Conservation (phyloP, 495 filamentous ascomycete genomes). For the Letharia columbiana region DNA sequence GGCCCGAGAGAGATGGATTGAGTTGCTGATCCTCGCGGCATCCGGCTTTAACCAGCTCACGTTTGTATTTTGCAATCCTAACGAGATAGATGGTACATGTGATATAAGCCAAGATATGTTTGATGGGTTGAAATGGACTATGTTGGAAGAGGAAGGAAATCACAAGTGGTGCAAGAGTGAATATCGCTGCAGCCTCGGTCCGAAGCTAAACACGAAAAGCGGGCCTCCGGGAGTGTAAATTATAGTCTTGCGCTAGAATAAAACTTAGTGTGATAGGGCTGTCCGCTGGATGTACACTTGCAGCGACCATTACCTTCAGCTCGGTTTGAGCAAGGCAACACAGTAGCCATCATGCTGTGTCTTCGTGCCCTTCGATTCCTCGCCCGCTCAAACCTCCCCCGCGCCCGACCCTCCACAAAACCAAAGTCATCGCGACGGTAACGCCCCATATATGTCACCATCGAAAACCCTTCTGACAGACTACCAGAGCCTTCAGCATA, state of each 20-base stretch:
- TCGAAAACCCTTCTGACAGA: not conserved
- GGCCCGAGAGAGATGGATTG: not conserved
- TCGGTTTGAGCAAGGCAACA: not conserved
- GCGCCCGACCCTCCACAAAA: not conserved
- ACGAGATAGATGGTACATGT: not conserved
- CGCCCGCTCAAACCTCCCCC: conserved; percentile 1
- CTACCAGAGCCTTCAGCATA: conserved; percentile 11
- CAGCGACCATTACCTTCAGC: not conserved
- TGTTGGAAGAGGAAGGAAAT: not conserved
- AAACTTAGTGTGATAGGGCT: not conserved
- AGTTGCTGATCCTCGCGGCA: not conserved
- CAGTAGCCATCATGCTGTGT: conserved; percentile 4
- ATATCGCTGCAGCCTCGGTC: not conserved
- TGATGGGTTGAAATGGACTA: not conserved
- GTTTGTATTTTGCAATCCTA: not conserved
- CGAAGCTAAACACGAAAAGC: not conserved
- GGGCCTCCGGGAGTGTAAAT: no score
- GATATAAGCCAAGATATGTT: not conserved
- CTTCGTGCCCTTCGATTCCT: conserved; percentile 8
- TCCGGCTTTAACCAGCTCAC: not conserved
- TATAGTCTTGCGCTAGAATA: not conserved
- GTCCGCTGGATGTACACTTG: not conserved
- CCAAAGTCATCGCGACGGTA: conserved; percentile 2
- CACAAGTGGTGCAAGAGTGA: not conserved
- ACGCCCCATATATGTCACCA: not conserved